Conservation (phyloP, 2,329 filamentous ascomycete genomes). For the Penicillium sp. region DNA sequence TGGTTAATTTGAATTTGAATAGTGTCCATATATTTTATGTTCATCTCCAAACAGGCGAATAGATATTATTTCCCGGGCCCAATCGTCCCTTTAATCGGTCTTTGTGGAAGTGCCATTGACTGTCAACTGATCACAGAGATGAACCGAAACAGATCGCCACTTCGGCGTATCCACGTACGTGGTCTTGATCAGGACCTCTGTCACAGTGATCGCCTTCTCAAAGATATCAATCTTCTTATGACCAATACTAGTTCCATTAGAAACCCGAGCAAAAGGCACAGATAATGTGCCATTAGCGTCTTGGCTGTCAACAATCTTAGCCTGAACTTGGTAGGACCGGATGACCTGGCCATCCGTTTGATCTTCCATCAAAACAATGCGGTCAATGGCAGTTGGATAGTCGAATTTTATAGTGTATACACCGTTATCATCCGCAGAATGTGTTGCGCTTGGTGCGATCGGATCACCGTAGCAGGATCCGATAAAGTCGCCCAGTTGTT, state of each 20-base stretch:
- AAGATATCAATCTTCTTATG: slow-evolving; percentile 14
- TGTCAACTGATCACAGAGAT: slow-evolving; percentile 10
- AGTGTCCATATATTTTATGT: too few species aligned
- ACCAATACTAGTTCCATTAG: slow-evolving; percentile 12
- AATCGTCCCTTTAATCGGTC: neutral
- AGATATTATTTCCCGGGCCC: too few species aligned
- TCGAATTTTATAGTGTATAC: slow-evolving; percentile 8
- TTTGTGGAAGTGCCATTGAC: slow-evolving; percentile 5
- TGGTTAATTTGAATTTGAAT: neutral
- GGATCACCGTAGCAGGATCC: slow-evolving; percentile 5
- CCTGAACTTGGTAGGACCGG: slow-evolving; percentile 8
- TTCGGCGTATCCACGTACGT: slow-evolving; percentile 12
- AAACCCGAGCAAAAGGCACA: slow-evolving; percentile 3
- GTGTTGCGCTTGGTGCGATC: neutral
- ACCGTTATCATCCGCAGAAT: neutral
- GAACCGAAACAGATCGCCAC: slow-evolving; percentile 8
- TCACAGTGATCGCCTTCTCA: neutral
- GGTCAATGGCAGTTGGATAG: slow-evolving; percentile 9
- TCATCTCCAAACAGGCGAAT: too few species aligned
- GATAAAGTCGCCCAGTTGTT: slow-evolving; percentile 11
- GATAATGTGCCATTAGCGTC: slow-evolving; percentile 7
- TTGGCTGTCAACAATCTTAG: slow-evolving; percentile 8
- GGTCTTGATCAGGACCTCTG: slow-evolving; percentile 6
- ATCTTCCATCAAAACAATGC: slow-evolving; percentile 13
- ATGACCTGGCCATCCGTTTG: slow-evolving; percentile 8